These are phyloP conservation scores for Aaosphaeria pasadenensis DNA, from an alignment of 2,329 filamentous ascomycete genomes.

Conservation along the genomic window DNA sequence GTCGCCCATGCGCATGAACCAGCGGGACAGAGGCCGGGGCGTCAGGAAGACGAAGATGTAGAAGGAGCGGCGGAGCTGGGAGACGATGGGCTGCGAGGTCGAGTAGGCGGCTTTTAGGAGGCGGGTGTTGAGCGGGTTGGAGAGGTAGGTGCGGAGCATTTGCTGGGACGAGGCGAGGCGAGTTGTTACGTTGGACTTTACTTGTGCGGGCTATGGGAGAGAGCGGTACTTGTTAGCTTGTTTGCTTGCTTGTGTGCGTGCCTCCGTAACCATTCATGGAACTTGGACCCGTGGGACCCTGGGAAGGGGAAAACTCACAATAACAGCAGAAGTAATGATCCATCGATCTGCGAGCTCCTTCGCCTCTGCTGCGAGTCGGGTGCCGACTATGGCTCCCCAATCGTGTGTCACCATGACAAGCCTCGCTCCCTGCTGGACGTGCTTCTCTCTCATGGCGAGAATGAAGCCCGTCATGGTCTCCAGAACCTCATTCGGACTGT, in stretches of 20 bases:
- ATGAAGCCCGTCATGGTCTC: constrained; percentile 55
- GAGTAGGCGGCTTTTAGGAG: constrained; percentile 45
- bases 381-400: constrained; percentile 53
- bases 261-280: not conserved
- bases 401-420: constrained; percentile 53
- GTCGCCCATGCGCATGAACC: constrained; percentile 49
- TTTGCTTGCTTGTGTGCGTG: not conserved
- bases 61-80: constrained; percentile 49
- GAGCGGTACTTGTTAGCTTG: not conserved
- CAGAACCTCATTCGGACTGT: constrained; percentile 50
- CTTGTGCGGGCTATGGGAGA: constrained; percentile 38
- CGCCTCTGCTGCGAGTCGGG: constrained; percentile 58
- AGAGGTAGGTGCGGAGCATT: constrained; percentile 49
- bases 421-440: constrained; percentile 26
- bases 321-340: constrained; percentile 52
- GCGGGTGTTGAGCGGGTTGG: constrained; percentile 43
- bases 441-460: constrained; percentile 47
- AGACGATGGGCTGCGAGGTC: constrained; percentile 46
- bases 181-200: constrained; percentile 41
- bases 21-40: constrained; percentile 44
- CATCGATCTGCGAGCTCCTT: constrained; percentile 54
- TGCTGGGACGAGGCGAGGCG: constrained; percentile 44
- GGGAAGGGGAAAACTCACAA: constrained; percentile 42
- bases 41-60: constrained; percentile 57
- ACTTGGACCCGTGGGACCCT: not conserved